Conservation (phyloP, 805 yeast genomes). For the Kregervanrija pseudodelftensis region DNA sequence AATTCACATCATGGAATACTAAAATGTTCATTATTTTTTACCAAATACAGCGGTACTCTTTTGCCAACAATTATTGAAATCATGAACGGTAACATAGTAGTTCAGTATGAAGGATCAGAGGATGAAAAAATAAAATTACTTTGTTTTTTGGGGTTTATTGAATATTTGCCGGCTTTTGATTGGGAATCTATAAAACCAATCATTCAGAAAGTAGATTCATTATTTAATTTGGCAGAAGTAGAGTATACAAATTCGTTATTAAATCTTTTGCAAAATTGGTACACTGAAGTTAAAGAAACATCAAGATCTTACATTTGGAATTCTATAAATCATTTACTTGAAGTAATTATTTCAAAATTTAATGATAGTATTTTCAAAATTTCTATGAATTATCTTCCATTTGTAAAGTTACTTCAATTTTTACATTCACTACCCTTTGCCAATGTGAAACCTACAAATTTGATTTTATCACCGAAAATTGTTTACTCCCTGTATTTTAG, state of each 20-base stretch:
- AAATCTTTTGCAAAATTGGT: no score
- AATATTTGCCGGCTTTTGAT: slow-evolving; percentile 5
- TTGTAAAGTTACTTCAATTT: slow-evolving; percentile 10
- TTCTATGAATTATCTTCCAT: no score
- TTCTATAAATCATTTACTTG: no score
- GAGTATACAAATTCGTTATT: no score
- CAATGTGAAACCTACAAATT: slow-evolving; percentile 14
- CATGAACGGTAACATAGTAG: slow-evolving; percentile 11
- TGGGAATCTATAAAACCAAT: slow-evolving; percentile 13
- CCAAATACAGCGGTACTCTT: no score
- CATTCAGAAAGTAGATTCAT: background rate
- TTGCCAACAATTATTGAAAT: slow-evolving; percentile 3
- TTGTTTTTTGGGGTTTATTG: slow-evolving; percentile 14
- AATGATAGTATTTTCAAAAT: no score
- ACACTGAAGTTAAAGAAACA: no score
- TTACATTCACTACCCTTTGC: slow-evolving; percentile 17
- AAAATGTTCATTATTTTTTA: no score
- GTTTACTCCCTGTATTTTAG: slow-evolving; percentile 33
- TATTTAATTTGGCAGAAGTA: no score
- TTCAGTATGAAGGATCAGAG: slow-evolving; percentile 1
- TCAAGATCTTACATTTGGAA: no score
- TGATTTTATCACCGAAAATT: slow-evolving; percentile 35
- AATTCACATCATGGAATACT: no score
- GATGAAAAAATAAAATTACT: background rate
- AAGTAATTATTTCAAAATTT: no score